These are phyloP conservation scores for Penicillium samsonianum DNA, from an alignment of 495 filamentous ascomycete genomes.

Conservation along the genomic window DNA sequence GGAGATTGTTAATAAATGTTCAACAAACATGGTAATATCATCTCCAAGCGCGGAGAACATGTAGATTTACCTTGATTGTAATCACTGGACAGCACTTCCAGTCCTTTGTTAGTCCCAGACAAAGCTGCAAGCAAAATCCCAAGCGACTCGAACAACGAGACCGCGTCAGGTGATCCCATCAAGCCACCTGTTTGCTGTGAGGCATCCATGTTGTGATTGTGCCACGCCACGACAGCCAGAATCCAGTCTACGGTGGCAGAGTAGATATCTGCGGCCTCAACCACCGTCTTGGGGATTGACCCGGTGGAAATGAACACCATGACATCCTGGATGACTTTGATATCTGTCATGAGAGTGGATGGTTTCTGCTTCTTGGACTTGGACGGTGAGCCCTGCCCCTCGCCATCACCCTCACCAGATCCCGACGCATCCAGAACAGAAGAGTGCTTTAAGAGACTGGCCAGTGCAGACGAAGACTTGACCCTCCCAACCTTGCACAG, in stretches of 20 bases:
- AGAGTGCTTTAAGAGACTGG: constrained; percentile 61
- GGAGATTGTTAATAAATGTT: constrained; percentile 8
- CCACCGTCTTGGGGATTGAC: constrained; percentile 28
- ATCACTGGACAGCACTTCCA: constrained; percentile 40
- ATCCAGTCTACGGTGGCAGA: constrained; percentile 44
- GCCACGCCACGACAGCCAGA: constrained; percentile 39
- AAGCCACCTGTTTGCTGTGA: constrained; percentile 36
- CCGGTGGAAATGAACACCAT: constrained; percentile 45
- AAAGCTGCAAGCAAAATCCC: constrained; percentile 47
- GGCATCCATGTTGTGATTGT: constrained; percentile 30
- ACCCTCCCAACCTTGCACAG: constrained; percentile 56
- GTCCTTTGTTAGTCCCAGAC: constrained; percentile 41
- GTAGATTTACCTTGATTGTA: constrained; percentile 35
- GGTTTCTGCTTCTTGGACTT: neutral
- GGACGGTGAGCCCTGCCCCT: constrained; percentile 8
- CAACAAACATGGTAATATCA: neutral
- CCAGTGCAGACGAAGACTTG: constrained; percentile 57
- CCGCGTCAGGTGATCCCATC: constrained; percentile 43
- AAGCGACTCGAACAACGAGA: constrained; percentile 47
- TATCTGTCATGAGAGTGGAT: constrained; percentile 49
- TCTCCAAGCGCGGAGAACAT: neutral
- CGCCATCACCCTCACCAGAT: constrained; percentile 18
- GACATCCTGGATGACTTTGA: constrained; percentile 47
- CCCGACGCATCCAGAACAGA: constrained; percentile 32
- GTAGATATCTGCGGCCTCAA: constrained; percentile 40